Base-by-base conservation (phyloP, 306 rosid genomes). In the Sphenostylis stenocarpa region DNA sequence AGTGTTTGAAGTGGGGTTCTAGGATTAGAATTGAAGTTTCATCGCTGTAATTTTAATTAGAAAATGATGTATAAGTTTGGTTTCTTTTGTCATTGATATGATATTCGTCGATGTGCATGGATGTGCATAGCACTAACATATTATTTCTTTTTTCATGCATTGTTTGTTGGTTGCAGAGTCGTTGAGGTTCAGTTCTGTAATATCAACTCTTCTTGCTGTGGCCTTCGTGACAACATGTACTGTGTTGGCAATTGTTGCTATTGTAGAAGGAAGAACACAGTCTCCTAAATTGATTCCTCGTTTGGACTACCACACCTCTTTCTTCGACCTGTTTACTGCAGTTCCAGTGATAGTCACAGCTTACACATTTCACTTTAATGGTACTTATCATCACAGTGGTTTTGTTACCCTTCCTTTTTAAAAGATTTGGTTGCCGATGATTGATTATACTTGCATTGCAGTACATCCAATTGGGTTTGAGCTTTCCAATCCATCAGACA, bases 401-500 rank as follows among this genome's bases (percentile, higher is more conserved):
- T 64, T 76, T 62, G 58, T 43, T 61, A 23, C 17, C 41, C 29
- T 15, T 29, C 14, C 19, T 61, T 28, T 2, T 7, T 9, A n/a
- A 2, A 19, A 44, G 2, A 13, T 61, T 31, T 49, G 17, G 2
- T 16, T 34, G 1, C 43, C 9, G 16, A 38, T 44, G 13, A 43
- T 56, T 70, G 73, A 7, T 73, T 64, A 17, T 10, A 48, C 13
- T 64, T 75, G 77, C 96, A 92, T 57, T 75, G 77, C 97, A 95
- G 99, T 95, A 11, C 99, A 95, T 80, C 97, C 99, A 58, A 92
- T 95, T 81, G 97, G 92, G 29, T 88, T 87, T 70, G 99, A 92
- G 85, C 90, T 95, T 4, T 83, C 77, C 2, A 89, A 87, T 77
- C 89, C 96, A 60, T 85, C 97, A 0, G 90, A 92, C 14, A 92